phyloP scores from a whole-genome alignment of 495 filamentous ascomycete genomes.

The Aspergillus carlsbadensis region DNA sequence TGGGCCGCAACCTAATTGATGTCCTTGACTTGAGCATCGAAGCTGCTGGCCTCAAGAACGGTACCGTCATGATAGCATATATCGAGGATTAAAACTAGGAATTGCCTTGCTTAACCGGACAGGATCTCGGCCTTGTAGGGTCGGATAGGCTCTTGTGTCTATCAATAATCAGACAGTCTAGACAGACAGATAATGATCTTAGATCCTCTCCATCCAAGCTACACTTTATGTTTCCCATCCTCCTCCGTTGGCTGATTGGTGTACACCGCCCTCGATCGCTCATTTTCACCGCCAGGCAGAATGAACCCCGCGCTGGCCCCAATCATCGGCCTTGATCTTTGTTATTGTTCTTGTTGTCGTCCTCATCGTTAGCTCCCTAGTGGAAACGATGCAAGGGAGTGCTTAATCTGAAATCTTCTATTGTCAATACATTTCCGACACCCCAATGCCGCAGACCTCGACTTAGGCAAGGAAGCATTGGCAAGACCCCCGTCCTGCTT shows the following conservation, averaged over 20 bases:
- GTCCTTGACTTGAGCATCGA: conserved; percentile 68
- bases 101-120: not conserved
- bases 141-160: not conserved
- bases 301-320: conserved; percentile 36
- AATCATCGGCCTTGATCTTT: conserved; percentile 14
- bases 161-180: not conserved
- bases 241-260: too few species aligned
- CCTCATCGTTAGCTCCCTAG: conserved; percentile 6
- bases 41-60: conserved; percentile 85
- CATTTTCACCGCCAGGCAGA: conserved; percentile 36
- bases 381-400: conserved; percentile 33
- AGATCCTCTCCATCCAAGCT: too few species aligned
- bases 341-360: conserved; percentile 9
- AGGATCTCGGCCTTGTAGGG: not conserved
- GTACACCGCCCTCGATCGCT: conserved; percentile 12
- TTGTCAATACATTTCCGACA: not conserved
- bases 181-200: conserved; percentile 3
- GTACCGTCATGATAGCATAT: conserved; percentile 90
- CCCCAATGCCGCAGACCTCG: conserved; percentile 4
- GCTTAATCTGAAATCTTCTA: conserved; percentile 8
- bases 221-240: too few species aligned
- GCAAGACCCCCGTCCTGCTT: not conserved
- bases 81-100: conserved; percentile 55
- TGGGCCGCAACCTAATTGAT: conserved; percentile 80
- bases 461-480: conserved; percentile 13